Evolutionary conservation across 73 alveolate species (phyloP), one percentile per base, ranked within the genome.

Genomic region (Diophrys appendiculata): DNA sequence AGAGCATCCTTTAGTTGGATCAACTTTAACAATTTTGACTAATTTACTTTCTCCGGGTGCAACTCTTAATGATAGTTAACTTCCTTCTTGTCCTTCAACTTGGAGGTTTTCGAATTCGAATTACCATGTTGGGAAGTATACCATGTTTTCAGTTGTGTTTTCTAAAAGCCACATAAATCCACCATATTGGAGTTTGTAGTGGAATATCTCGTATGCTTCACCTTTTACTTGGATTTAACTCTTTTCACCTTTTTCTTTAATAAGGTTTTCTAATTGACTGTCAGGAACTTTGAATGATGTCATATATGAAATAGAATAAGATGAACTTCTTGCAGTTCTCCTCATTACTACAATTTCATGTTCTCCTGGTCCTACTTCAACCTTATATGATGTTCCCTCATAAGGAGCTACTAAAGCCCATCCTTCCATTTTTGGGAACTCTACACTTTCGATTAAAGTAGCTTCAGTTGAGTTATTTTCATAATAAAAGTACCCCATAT

Each of bases 141-240:
- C 26, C 69, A 52, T 32, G 25, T 64, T 30, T 23, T 56, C 53
- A 33, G 74, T 82, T 2, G 2, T 2, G 54, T 82, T 82, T 30
- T 82, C 90, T 73, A 73, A 82, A 2, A 73, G 35, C 75, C 70
- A 82, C 24, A 82, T 64, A 33, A 73, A 82, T 60, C 33, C 34
- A 11, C 84, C 76, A 35, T 54, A 60, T 22, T 64, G 64, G 29
- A 82, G 35, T 11, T 68, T 28, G 52, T 72, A 73, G 80, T 54
- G 74, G 55, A 54, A 74, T 0, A 82, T 73, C 13, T 72, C 74
- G 23, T 31, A 27, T 5, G 23, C n/a, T 52, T 82, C 83, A 0
- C 90, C 90, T 55, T 82, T 54, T 30, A 73, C 72, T 2, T 55
- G 34, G 32, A 82, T 69, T 65, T 73, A 52, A n/a, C 52, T 52